Conservation (phyloP, 257 asterid genomes). For the Rubia yunnanensis region DNA sequence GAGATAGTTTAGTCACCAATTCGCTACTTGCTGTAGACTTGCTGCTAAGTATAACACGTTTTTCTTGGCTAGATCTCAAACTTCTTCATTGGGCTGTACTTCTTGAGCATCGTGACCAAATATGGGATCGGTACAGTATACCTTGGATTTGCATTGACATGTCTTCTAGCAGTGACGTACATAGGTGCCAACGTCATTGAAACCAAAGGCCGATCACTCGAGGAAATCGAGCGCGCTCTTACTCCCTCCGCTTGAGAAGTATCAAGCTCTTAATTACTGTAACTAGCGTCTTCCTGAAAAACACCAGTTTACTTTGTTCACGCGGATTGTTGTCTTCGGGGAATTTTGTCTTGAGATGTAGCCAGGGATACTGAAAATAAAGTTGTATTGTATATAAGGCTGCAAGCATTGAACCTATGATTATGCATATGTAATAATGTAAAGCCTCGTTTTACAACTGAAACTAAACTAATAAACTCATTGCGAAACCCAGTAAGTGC, state of each 20-base stretch:
- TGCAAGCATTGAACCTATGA: background rate
- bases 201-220: slow-evolving; percentile 88
- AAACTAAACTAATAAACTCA: background rate
- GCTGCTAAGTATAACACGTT: too few species aligned
- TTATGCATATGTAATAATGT: background rate
- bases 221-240: slow-evolving; percentile 79
- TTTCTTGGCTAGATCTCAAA: slow-evolving; percentile 58
- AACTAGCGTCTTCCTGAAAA: background rate
- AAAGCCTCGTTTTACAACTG: background rate
- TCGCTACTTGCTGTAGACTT: too few species aligned
- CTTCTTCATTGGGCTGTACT: slow-evolving; percentile 79
- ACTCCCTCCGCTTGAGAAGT: slow-evolving; percentile 39
- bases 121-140: slow-evolving; percentile 83
- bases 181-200: slow-evolving; percentile 74
- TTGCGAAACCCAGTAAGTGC: background rate
- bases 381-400: slow-evolving; percentile 1
- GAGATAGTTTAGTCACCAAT: too few species aligned
- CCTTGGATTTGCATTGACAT: slow-evolving; percentile 73
- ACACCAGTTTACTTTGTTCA: background rate
- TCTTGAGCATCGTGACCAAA: slow-evolving; percentile 75
- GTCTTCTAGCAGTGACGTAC: slow-evolving; percentile 68
- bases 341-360: slow-evolving; percentile 1
- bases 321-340: slow-evolving; percentile 1
- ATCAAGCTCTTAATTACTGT: slow-evolving; percentile 3
- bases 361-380: slow-evolving; percentile 2